Evolutionary conservation across 768 basidiomycete species (phyloP).

Genomic region (Strobilomyces dryophilus): DNA sequence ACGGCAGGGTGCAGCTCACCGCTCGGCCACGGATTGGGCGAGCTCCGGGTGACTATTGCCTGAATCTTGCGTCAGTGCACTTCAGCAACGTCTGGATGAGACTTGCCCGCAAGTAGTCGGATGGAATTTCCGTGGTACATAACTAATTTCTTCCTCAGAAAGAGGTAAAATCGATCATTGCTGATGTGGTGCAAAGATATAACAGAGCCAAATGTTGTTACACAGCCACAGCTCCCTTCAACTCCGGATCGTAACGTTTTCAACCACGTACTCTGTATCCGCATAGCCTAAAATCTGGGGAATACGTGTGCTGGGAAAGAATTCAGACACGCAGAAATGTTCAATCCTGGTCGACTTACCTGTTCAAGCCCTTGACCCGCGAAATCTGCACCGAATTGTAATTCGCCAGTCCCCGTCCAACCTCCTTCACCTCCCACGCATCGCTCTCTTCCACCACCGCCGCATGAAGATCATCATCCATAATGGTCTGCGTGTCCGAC

Average conservation of each 20-base stretch:
- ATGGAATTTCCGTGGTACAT: slow-evolving; percentile 85
- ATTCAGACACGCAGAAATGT: neutral
- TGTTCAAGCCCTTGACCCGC: slow-evolving; percentile 85
- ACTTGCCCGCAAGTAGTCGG: slow-evolving; percentile 67
- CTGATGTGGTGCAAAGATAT: slow-evolving; percentile 9
- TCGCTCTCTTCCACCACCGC: slow-evolving; percentile 38
- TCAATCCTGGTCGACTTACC: slow-evolving; percentile 47
- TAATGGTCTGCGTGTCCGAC: slow-evolving; percentile 19
- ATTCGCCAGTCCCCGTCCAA: slow-evolving; percentile 91
- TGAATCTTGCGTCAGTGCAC: slow-evolving; percentile 32
- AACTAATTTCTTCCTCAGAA: slow-evolving; percentile 37
- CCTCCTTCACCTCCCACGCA: slow-evolving; percentile 76
- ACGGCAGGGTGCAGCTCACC: slow-evolving; percentile 69
- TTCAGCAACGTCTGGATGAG: neutral
- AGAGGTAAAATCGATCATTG: slow-evolving; percentile 6
- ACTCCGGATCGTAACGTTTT: slow-evolving; percentile 78
- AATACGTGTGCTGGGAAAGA: slow-evolving; percentile 63
- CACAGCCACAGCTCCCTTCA: slow-evolving; percentile 43
- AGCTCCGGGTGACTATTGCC: slow-evolving; percentile 99
- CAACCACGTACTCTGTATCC: slow-evolving; percentile 96
- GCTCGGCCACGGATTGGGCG: slow-evolving; percentile 91
- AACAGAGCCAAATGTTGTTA: slow-evolving; percentile 31
- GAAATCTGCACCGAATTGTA: slow-evolving; percentile 93
- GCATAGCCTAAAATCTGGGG: slow-evolving; percentile 83
- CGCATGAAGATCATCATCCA: slow-evolving; percentile 32